Evolutionary conservation across 306 rosid genomes (phyloP), one percentile per base, ranked within the genome.

Genomic region (Oemleria cerasiformis): DNA sequence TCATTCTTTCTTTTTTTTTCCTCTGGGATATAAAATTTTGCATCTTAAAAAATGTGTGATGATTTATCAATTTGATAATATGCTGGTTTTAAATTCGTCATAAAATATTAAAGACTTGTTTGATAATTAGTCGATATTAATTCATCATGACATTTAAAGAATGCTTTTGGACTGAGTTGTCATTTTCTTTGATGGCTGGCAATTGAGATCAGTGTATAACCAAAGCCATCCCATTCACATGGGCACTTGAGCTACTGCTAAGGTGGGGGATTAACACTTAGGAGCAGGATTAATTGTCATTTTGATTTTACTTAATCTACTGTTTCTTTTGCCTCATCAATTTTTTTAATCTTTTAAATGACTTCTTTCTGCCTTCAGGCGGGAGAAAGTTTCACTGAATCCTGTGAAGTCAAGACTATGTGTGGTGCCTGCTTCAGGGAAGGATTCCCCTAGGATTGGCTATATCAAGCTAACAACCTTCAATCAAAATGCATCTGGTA

Each of bases 401-500:
- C 97, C 99, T 21, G 99, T 94, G 78, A 91, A 82, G 83, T 87
- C 99, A 68, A 91, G 90, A 79, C 75, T 89, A 54, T 91, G 99
- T 84, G 77, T 82, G 78, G 70, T 89, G 65, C 91, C 96, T 70
- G 82, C 82, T 50, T 76, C 86, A 44, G 97, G 92, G 81, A 77
- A 81, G 68, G 85, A 79, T 56, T 86, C 92, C 61, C 88, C 95
- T 16, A 82, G 77, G 63, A 71, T 94, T 76, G 99, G 99, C 51
- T 94, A 94, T 81, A 94, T 94, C 76, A 91, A 94, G 78, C 82
- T 94, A 79, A 71, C 97, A 66, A 47, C 97, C 8, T 94, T 94
- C 88, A 91, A 85, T 83, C 92, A 87, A 87, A 94, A 91, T 38
- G 86, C 99, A 76, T 83, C 96, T 54, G 86, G 97, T 91, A 82